These are phyloP conservation scores for Saprolegnia parasitica DNA, from an alignment of 352 stramenopile genomes.

Conservation along the genomic window DNA sequence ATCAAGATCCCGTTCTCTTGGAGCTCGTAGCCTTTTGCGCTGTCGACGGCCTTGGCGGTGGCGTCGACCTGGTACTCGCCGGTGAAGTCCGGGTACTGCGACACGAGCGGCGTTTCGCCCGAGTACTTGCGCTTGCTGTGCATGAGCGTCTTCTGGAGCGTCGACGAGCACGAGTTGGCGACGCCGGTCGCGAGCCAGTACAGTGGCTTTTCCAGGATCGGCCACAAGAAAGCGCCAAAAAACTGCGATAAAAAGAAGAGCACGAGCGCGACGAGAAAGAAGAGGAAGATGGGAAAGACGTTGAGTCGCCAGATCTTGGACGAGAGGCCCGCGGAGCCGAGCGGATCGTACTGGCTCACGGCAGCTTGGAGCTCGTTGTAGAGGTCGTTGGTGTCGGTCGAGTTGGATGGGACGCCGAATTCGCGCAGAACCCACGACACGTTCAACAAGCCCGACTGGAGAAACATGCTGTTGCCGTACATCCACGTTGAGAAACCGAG, in stretches of 20 bases:
- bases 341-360: slow-evolving; percentile 44
- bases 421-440: slow-evolving; percentile 43
- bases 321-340: slow-evolving; percentile 58
- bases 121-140: slow-evolving; percentile 24
- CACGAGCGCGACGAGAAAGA: slow-evolving; percentile 47
- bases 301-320: slow-evolving; percentile 71
- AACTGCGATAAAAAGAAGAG: slow-evolving; percentile 57
- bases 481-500: slow-evolving; percentile 79
- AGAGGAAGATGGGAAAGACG: slow-evolving; percentile 67
- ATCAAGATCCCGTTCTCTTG: slow-evolving; percentile 50
- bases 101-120: slow-evolving; percentile 33
- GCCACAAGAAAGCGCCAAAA: slow-evolving; percentile 47
- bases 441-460: slow-evolving; percentile 54
- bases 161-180: slow-evolving; percentile 44
- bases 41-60: slow-evolving; percentile 35
- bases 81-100: slow-evolving; percentile 37
- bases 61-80: slow-evolving; percentile 23
- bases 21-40: slow-evolving; percentile 52
- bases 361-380: slow-evolving; percentile 48
- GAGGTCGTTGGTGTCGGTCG: slow-evolving; percentile 35
- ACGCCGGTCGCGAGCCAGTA: slow-evolving; percentile 57
- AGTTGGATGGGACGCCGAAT: slow-evolving; percentile 35
- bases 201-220: slow-evolving; percentile 36
- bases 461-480: slow-evolving; percentile 75
- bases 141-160: slow-evolving; percentile 44